Evolutionary conservation across 192 early-diverging fungal genomes (phyloP).

Genomic region (Linnemannia hyalina): DNA sequence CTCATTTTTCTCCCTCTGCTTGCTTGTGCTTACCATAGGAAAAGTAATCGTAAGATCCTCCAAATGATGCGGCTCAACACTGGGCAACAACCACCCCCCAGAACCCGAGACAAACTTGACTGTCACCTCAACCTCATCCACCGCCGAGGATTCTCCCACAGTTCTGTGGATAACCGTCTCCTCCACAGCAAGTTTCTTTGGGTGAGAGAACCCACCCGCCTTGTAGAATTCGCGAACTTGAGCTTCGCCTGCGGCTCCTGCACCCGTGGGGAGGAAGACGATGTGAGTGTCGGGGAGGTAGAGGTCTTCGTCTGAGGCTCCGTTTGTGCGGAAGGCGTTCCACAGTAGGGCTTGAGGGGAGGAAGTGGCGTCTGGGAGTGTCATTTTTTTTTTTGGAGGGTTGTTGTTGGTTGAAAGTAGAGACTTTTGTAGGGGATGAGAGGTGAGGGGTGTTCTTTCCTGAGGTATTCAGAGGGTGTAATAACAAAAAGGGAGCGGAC

Average conservation of each 20-base stretch:
- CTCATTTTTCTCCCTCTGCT: no score
- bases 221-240: slow-evolving; percentile 34
- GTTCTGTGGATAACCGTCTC: slow-evolving; percentile 54
- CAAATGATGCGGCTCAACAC: slow-evolving; percentile 52
- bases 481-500: not conserved
- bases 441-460: not conserved
- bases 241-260: slow-evolving; percentile 34
- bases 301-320: slow-evolving; percentile 19
- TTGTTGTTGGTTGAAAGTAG: no score
- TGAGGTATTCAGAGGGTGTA: not conserved
- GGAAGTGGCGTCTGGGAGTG: not conserved
- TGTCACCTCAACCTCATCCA: slow-evolving; percentile 59
- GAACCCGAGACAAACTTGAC: slow-evolving; percentile 59
- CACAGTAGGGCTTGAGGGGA: slow-evolving; percentile 23
- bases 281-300: slow-evolving; percentile 38
- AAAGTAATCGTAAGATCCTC: slow-evolving; percentile 52
- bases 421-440: not conserved
- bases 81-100: slow-evolving; percentile 57
- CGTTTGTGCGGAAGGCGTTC: slow-evolving; percentile 42
- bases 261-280: slow-evolving; percentile 45
- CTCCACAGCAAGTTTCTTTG: slow-evolving; percentile 43
- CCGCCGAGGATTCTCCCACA: slow-evolving; percentile 52
- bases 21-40: slow-evolving; percentile 46
- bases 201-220: slow-evolving; percentile 31
- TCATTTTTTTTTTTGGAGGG: slow-evolving; percentile 5